A percentile compares a stretch with the other conserved stretches of the same genome.
These are phyloP conservation scores for Triangularia setosa DNA, from an alignment of 2,329 filamentous ascomycete species.

Conservation along the genomic window DNA sequence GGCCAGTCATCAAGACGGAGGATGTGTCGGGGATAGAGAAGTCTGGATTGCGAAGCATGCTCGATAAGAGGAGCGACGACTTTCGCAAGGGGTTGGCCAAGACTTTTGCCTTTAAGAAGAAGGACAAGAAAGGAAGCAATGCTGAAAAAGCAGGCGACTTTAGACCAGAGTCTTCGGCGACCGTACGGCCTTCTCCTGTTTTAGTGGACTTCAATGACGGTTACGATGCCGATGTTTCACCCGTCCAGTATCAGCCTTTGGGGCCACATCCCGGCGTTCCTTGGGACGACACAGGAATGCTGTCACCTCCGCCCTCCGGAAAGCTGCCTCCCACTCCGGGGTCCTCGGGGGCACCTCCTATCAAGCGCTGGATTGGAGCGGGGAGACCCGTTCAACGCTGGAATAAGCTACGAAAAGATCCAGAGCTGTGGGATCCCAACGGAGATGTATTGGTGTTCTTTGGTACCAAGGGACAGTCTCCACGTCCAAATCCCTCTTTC, in stretches of 20 bases:
- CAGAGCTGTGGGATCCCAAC: slow-evolving; percentile 58
- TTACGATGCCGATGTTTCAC: slow-evolving; percentile 17
- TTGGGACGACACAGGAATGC: slow-evolving; percentile 24
- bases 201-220: slow-evolving; percentile 23
- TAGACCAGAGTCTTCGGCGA: slow-evolving; percentile 37
- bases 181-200: slow-evolving; percentile 31
- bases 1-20: slow-evolving; percentile 44
- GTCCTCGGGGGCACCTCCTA: slow-evolving; percentile 33
- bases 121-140: slow-evolving; percentile 33
- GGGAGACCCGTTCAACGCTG: slow-evolving; percentile 48
- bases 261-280: slow-evolving; percentile 19
- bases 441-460: slow-evolving; percentile 59
- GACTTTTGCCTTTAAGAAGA: slow-evolving; percentile 50
- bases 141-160: slow-evolving; percentile 26
- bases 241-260: slow-evolving; percentile 1
- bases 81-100: slow-evolving; percentile 51
- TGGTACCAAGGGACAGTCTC: slow-evolving; percentile 41
- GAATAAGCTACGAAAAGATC: slow-evolving; percentile 57
- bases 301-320: slow-evolving; percentile 40
- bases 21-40: slow-evolving; percentile 53
- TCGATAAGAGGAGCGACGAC: slow-evolving; percentile 55
- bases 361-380: slow-evolving; percentile 52
- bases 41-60: slow-evolving; percentile 47
- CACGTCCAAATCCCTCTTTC: slow-evolving; percentile 50
- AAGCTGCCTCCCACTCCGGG: slow-evolving; percentile 43